A percentile compares a stretch with the other conserved stretches of the same genome.
Conservation (phyloP, 345 rosid species). For the Hibiscus tridactylites region DNA sequence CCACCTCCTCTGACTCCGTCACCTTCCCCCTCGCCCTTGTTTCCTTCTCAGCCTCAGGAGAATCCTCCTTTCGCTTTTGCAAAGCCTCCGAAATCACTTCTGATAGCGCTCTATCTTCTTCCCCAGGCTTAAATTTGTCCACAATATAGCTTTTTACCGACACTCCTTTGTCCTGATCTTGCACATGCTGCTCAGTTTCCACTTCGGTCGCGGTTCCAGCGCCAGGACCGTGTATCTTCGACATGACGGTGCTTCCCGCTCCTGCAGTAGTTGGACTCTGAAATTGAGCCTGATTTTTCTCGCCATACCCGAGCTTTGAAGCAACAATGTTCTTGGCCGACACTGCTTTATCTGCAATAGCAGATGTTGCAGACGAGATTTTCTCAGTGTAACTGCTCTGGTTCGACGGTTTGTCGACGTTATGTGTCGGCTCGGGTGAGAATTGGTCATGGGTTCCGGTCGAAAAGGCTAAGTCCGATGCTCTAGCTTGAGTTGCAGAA, state of each 20-base stretch:
- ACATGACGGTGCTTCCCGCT: conserved; percentile 28
- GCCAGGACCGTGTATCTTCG: conserved; percentile 25
- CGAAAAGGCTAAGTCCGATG: conserved; percentile 9
- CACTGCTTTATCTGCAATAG: conserved; percentile 34
- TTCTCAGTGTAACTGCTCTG: conserved; percentile 34
- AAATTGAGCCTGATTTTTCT: neutral
- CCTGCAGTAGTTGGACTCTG: conserved; percentile 16
- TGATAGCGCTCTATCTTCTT: conserved; percentile 60
- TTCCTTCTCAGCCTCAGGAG: neutral
- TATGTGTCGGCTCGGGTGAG: conserved; percentile 27
- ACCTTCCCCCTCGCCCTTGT: conserved; percentile 23
- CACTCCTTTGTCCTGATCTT: conserved; percentile 37
- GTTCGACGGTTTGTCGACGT: conserved; percentile 4
- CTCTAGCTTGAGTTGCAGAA: neutral
- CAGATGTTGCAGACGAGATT: conserved; percentile 37
- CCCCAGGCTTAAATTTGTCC: conserved; percentile 70
- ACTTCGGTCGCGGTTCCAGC: conserved; percentile 3
- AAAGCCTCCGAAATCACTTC: conserved; percentile 46
- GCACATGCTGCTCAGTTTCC: neutral
- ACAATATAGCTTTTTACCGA: conserved; percentile 41
- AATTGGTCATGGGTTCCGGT: conserved; percentile 56
- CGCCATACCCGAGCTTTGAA: conserved; percentile 50
- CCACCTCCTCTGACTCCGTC: conserved; percentile 55
- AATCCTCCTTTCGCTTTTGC: conserved; percentile 22
- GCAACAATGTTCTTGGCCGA: conserved; percentile 42